Conservation (phyloP, 768 basidiomycete genomes). For the Cubamyces lactineus region DNA sequence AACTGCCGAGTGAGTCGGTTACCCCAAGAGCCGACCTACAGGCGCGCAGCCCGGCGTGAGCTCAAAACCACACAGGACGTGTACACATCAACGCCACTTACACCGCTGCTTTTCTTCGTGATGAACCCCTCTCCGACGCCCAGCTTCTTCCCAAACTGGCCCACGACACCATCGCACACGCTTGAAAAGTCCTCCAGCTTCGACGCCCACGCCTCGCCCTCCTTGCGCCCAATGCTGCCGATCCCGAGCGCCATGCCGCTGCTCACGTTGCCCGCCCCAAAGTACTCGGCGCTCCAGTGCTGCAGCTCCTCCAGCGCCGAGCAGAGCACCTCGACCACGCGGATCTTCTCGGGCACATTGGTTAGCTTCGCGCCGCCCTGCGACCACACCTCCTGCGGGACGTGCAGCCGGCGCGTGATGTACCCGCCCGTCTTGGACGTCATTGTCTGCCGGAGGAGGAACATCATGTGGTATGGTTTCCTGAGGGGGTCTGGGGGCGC, state of each 20-base stretch:
- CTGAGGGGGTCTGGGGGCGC: constrained; percentile 74
- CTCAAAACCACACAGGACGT: neutral
- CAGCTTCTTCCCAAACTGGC: constrained; percentile 84
- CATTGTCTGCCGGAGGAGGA: constrained; percentile 78
- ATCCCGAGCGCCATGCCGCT: constrained; percentile 76
- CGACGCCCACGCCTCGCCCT: constrained; percentile 76
- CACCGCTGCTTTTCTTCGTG: constrained; percentile 72
- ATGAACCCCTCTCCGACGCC: constrained; percentile 88
- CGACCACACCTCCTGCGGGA: constrained; percentile 90
- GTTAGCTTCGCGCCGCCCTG: constrained; percentile 85
- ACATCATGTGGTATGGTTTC: constrained; percentile 92
- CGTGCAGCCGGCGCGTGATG: constrained; percentile 82
- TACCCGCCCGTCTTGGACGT: constrained; percentile 82
- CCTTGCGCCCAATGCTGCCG: constrained; percentile 73
- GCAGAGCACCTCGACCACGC: constrained; percentile 78
- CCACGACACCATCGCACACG: constrained; percentile 79
- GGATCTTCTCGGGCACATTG: constrained; percentile 83
- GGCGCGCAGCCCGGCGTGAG: neutral
- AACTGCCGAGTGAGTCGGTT: constrained; percentile 74
- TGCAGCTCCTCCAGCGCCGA: constrained; percentile 82
- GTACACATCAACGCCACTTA: constrained; percentile 35
- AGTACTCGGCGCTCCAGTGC: constrained; percentile 67
- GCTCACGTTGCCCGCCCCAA: constrained; percentile 79
- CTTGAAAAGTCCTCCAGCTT: constrained; percentile 81
- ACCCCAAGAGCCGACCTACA: constrained; percentile 65